These are phyloP conservation scores for Gonium pectorale DNA, from an alignment of 139 green algal genomes.

Conservation along the genomic window DNA sequence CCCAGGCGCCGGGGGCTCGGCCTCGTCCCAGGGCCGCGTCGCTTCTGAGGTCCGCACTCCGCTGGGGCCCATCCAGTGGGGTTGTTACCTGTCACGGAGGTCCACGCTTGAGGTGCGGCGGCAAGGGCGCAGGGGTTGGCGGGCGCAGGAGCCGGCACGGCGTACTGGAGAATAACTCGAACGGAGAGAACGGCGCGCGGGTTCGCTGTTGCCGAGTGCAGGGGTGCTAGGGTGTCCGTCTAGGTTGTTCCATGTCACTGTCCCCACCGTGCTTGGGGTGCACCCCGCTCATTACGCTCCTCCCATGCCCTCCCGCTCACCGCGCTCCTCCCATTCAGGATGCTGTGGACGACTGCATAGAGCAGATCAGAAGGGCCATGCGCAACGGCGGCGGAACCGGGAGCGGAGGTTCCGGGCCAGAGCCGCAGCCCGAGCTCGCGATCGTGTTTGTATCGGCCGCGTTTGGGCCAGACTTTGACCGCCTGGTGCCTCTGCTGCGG, in stretches of 20 bases:
- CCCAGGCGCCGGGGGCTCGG: background rate
- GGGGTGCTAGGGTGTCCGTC: background rate
- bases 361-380: slow-evolving; percentile 18
- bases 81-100: slow-evolving; percentile 16
- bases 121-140: background rate
- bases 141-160: background rate
- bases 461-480: slow-evolving; percentile 48
- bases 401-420: background rate
- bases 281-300: background rate
- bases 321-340: background rate
- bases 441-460: slow-evolving; percentile 58
- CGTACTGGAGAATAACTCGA: background rate
- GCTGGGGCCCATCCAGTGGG: slow-evolving; percentile 24
- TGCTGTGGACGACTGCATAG: slow-evolving; percentile 36
- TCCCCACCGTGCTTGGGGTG: background rate
- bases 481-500: slow-evolving; percentile 54
- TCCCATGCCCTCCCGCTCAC: background rate
- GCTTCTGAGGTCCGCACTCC: slow-evolving; percentile 33
- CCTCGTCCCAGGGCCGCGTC: slow-evolving; percentile 12
- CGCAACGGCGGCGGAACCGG: background rate
- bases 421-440: slow-evolving; percentile 37
- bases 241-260: background rate
- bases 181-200: background rate
- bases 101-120: slow-evolving; percentile 36
- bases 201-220: background rate